A percentile compares a stretch with the other conserved stretches of the same genome.
Conservation (phyloP, 1,284 basidiomycete species). For the Cutaneotrichosporon sp. region DNA sequence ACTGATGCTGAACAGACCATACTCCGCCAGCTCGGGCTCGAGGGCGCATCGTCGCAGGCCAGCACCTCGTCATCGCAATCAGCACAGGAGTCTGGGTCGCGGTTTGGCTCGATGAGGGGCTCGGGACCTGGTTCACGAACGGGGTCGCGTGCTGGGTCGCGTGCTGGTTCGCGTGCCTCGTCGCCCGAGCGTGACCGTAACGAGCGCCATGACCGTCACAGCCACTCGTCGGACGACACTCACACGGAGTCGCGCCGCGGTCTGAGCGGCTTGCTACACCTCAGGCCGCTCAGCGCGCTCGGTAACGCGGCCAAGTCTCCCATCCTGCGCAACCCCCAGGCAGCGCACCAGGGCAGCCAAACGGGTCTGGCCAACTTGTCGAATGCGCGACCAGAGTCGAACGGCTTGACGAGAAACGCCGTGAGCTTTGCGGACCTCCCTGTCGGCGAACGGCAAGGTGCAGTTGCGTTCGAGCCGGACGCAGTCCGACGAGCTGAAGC, state of each 20-base stretch:
- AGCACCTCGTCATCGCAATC: background rate
- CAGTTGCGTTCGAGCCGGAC: slow-evolving; percentile 9
- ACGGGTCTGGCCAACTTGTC: no score
- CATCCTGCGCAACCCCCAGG: slow-evolving; percentile 13
- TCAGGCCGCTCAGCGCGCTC: slow-evolving; percentile 17
- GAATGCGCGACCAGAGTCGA: no score
- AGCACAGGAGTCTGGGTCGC: background rate
- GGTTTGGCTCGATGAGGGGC: slow-evolving; percentile 14
- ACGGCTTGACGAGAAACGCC: background rate
- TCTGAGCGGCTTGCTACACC: slow-evolving; percentile 20
- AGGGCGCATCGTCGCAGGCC: background rate
- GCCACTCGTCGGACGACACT: background rate
- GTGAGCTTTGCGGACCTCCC: slow-evolving; percentile 21
- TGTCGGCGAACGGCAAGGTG: slow-evolving; percentile 3
- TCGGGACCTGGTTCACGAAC: slow-evolving; percentile 10
- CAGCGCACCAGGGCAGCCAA: background rate
- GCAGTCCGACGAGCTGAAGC: background rate
- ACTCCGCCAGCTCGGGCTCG: slow-evolving; percentile 58
- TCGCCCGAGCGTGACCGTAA: slow-evolving; percentile 42
- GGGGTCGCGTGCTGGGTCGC: slow-evolving; percentile 46
- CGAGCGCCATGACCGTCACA: no score
- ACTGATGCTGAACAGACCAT: slow-evolving; percentile 71
- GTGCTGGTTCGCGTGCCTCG: slow-evolving; percentile 51
- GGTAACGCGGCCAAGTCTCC: slow-evolving; percentile 13
- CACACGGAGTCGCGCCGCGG: slow-evolving; percentile 2